Evolutionary conservation across 345 rosid species (phyloP).

Genomic region (Schrenkiella parvula): DNA sequence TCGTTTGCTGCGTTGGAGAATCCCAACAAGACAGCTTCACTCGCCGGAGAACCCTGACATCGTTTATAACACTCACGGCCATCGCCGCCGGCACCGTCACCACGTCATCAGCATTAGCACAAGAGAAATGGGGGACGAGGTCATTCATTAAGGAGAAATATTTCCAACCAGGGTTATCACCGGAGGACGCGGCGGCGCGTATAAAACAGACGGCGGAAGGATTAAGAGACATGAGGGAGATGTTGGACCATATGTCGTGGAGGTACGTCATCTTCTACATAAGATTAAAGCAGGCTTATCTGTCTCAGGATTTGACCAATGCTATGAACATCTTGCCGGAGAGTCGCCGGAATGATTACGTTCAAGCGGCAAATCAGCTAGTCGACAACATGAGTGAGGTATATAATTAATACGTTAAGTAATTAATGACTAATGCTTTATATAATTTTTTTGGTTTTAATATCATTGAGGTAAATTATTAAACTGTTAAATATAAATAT

Average conservation of each 20-base stretch:
- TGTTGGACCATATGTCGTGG: constrained; percentile 93
- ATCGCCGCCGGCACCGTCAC: constrained; percentile 26
- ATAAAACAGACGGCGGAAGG: constrained; percentile 89
- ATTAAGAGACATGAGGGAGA: constrained; percentile 65
- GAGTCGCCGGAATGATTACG: constrained; percentile 50
- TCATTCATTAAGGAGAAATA: constrained; percentile 62
- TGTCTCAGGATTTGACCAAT: constrained; percentile 70
- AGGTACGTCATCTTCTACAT: constrained; percentile 81
- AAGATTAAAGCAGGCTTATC: constrained; percentile 66
- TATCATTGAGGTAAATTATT: neutral
- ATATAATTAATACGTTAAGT: neutral
- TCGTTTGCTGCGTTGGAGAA: constrained; percentile 27
- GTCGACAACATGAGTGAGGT: constrained; percentile 79
- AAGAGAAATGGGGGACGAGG: constrained; percentile 78
- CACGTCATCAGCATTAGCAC: constrained; percentile 43
- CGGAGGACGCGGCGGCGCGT: constrained; percentile 82
- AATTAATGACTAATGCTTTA: neutral
- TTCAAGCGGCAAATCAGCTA: constrained; percentile 65
- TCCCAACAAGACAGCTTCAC: constrained; percentile 25
- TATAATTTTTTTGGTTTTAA: neutral
- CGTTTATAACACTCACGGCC: constrained; percentile 37
- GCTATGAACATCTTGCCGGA: constrained; percentile 63
- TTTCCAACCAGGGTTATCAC: constrained; percentile 67
- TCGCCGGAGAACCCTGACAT: constrained; percentile 41
- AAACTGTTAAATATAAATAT: neutral